Evolutionary conservation across 2,329 filamentous ascomycete genomes (phyloP), one percentile per base, ranked within the genome.

Genomic region (Apiospora marii): DNA sequence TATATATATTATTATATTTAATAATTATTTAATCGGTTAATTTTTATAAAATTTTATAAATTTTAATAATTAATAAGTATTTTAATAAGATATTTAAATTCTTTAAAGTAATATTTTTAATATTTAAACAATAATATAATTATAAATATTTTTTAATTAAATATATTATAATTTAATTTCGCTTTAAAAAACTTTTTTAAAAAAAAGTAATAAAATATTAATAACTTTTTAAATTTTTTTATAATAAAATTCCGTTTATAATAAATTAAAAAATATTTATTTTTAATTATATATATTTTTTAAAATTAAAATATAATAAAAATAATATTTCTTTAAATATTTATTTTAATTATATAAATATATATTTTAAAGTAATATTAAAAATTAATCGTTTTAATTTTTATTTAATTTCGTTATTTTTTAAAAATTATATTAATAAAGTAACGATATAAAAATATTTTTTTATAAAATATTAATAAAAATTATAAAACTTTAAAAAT

Each of bases 401-500:
- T 3, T 64, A 14, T 34, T 30, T 14, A 13, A 30, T 30, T 64
- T 64, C 2, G 4, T 64, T 64, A 64, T 37, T 13, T 30, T 34
- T 34, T 34, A 64, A 41, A 12, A 64, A 34, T 16, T 19, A 1
- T 30, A 34, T 64, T 64, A 64, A 34, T 34, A 64, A n/a, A 34
- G 30, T 64, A 34, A 19, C 16, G 30, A 64, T 64, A n/a, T 22
- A 6, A 14, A 13, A 51, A 51, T 41, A 67, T 14, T 12, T 41
- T 67, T 67, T 41, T 37, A 67, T 67, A 67, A 43, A 37, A 37
- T 41, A 41, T 22, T 22, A 22, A 37, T 67, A 67, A 67, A n/a
- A 37, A 41, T 67, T 67, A 67, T 67, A 37, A 37, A 67, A 67
- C 5, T 41, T 67, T 67, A 22, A 67, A n/a, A 67, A 41, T 24